Evolutionary conservation across 169 alveolate genomes (phyloP).

Genomic region (Cryptosporidium sp.): DNA sequence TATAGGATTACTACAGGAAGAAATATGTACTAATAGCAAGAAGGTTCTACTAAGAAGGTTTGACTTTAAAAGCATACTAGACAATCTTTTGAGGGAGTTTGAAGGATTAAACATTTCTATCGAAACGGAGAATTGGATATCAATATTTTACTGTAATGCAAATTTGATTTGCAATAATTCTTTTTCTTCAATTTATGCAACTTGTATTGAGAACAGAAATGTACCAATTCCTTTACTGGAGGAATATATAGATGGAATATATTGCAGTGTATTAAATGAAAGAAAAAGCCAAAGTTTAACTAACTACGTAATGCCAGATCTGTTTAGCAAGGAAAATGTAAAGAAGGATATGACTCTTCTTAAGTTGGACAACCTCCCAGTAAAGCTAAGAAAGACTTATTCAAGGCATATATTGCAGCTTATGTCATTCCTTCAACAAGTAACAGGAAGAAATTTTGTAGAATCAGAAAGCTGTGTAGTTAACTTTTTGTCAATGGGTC

Average conservation of each 20-base stretch:
- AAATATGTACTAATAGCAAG: not conserved
- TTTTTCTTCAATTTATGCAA: not conserved
- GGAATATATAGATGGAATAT: slow-evolving; percentile 13
- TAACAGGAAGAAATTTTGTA: not conserved
- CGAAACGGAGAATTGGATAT: not conserved
- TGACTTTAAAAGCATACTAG: slow-evolving; percentile 10
- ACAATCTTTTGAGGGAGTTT: not conserved
- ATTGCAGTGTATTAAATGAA: not conserved
- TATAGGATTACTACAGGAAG: not conserved
- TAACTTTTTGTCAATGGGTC: slow-evolving; percentile 29
- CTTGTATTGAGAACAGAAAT: slow-evolving; percentile 1
- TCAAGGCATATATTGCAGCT: slow-evolving; percentile 28
- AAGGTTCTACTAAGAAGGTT: not conserved
- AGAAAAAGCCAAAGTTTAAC: not conserved
- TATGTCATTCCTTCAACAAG: slow-evolving; percentile 23
- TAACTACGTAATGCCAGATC: slow-evolving; percentile 20
- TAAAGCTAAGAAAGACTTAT: not conserved
- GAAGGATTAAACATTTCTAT: not conserved
- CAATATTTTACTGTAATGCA: not conserved
- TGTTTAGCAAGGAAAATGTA: slow-evolving; percentile 37
- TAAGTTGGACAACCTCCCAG: slow-evolving; percentile 21
- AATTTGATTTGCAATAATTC: not conserved
- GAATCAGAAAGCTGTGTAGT: not conserved
- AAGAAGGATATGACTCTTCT: slow-evolving; percentile 9
- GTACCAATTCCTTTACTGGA: slow-evolving; percentile 3